Evolutionary conservation across 805 yeast species (phyloP).

Genomic region (Candida manassasensis): DNA sequence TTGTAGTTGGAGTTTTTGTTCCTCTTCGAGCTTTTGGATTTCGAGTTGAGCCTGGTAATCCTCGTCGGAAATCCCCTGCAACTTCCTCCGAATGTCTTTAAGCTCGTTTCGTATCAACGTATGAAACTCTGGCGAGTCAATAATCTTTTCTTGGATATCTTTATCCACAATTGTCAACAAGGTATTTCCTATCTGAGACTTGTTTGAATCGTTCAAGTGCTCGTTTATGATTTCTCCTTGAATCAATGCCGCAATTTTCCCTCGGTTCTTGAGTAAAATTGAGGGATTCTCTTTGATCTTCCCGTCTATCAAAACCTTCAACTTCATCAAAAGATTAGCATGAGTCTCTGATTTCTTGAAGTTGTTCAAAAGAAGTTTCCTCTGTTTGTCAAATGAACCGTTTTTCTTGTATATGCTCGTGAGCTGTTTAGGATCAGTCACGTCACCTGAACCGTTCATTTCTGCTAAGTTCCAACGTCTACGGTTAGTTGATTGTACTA

Average conservation of each 20-base stretch:
- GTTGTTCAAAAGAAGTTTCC: constrained; percentile 39
- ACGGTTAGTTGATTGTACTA: no score
- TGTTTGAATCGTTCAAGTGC: constrained; percentile 9
- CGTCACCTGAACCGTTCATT: constrained; percentile 3
- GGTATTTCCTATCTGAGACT: constrained; percentile 9
- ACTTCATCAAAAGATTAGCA: constrained; percentile 33
- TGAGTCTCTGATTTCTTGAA: constrained; percentile 40
- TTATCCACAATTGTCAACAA: constrained; percentile 38
- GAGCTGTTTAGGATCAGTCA: constrained; percentile 34
- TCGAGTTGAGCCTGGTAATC: constrained; percentile 23
- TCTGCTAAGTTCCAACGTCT: neutral
- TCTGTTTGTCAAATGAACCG: constrained; percentile 45
- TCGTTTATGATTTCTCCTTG: constrained; percentile 45
- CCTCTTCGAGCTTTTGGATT: constrained; percentile 20
- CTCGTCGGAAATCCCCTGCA: constrained; percentile 36
- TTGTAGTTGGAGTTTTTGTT: constrained; percentile 9
- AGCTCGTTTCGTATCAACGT: constrained; percentile 26
- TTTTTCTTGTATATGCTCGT: constrained; percentile 41
- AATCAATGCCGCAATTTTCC: constrained; percentile 47
- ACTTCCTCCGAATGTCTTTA: constrained; percentile 26
- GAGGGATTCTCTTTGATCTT: constrained; percentile 47
- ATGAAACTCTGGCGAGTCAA: constrained; percentile 39
- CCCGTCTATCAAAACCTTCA: constrained; percentile 40
- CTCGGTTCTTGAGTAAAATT: constrained; percentile 44
- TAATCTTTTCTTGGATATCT: constrained; percentile 40